A percentile compares a stretch with the other conserved stretches of the same genome.
phyloP scores from a whole-genome alignment of 2,329 filamentous ascomycete species.

The Rutstroemia sp. region DNA sequence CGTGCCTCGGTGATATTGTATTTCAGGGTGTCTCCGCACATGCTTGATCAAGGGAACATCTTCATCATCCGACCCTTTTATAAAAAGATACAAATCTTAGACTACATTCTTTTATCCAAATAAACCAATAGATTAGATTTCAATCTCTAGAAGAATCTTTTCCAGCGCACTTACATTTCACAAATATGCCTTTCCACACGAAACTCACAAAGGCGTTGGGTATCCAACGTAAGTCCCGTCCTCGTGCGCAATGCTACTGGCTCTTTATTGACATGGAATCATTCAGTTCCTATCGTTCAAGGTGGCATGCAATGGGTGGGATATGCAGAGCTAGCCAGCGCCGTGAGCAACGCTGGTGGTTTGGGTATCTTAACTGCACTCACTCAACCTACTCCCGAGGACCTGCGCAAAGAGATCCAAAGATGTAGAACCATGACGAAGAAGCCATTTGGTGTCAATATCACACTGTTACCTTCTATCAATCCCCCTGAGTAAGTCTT shows the following conservation, averaged over 20 bases:
- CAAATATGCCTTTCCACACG: slow-evolving; percentile 33
- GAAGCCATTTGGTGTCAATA: slow-evolving; percentile 84
- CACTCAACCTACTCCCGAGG: slow-evolving; percentile 87
- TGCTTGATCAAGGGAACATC: too few species aligned
- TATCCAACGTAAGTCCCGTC: slow-evolving; percentile 32
- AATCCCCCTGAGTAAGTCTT: slow-evolving; percentile 63
- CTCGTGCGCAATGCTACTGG: not conserved
- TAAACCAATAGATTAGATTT: too few species aligned
- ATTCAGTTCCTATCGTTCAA: slow-evolving; percentile 69
- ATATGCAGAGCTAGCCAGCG: slow-evolving; percentile 69
- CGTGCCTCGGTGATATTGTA: too few species aligned
- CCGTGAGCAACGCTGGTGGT: slow-evolving; percentile 75
- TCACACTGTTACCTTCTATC: slow-evolving; percentile 85
- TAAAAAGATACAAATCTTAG: not conserved
- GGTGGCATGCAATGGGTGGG: slow-evolving; percentile 85
- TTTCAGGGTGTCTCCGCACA: too few species aligned
- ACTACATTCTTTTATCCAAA: too few species aligned
- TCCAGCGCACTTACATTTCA: not conserved
- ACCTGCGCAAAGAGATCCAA: slow-evolving; percentile 87
- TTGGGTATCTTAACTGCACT: slow-evolving; percentile 79
- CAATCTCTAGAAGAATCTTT: too few species aligned
- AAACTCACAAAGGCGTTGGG: slow-evolving; percentile 32
- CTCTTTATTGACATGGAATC: not conserved
- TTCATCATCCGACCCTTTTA: too few species aligned
- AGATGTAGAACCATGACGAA: slow-evolving; percentile 73